These are phyloP conservation scores for Saturnispora saitoi DNA, from an alignment of 805 yeast genomes.

Conservation along the genomic window DNA sequence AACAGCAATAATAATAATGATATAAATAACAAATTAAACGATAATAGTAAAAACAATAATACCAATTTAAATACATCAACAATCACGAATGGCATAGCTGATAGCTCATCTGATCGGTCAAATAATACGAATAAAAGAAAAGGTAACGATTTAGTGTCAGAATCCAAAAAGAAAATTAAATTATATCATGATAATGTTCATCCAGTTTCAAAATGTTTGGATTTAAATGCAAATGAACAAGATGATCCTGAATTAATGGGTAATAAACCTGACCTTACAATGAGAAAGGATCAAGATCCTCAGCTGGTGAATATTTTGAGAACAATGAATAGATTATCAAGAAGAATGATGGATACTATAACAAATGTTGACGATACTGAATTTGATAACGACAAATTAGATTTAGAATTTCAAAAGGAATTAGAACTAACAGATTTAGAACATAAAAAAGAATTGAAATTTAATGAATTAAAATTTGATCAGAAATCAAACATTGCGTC, in stretches of 20 bases:
- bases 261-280: conserved; percentile 80
- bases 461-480: conserved; percentile 37
- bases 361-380: conserved; percentile 32
- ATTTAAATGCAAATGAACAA: conserved; percentile 70
- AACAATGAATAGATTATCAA: conserved; percentile 83
- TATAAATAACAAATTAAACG: neutral
- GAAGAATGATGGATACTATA: conserved; percentile 61
- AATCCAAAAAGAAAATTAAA: conserved; percentile 23
- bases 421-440: conserved; percentile 45
- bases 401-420: conserved; percentile 35
- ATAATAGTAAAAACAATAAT: neutral
- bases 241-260: conserved; percentile 74
- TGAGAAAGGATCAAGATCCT: conserved; percentile 55
- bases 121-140: conserved; percentile 4
- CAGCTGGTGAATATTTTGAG: conserved; percentile 71
- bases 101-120: neutral
- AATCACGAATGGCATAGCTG: neutral
- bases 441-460: conserved; percentile 38
- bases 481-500: conserved; percentile 24
- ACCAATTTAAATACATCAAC: neutral
- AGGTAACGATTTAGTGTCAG: conserved; percentile 18
- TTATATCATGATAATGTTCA: conserved; percentile 32
- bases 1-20: neutral
- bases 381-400: conserved; percentile 24
- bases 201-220: conserved; percentile 61